These are phyloP conservation scores for Gossypium stocksii DNA, from an alignment of 345 rosid species.

Conservation along the genomic window DNA sequence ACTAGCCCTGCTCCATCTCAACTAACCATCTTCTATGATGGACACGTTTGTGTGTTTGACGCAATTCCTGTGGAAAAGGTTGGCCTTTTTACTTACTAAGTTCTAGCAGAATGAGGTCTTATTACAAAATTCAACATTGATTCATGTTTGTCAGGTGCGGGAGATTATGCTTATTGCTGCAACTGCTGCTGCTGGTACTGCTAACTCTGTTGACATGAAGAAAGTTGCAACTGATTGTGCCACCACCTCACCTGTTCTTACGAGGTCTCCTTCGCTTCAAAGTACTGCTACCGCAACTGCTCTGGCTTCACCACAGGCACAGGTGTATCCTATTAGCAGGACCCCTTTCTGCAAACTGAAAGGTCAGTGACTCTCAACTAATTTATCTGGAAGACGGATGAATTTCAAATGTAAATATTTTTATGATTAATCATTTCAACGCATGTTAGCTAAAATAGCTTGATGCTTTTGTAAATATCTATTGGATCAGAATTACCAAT, in stretches of 20 bases:
- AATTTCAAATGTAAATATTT: slow-evolving; percentile 6
- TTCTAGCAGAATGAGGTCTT: background rate
- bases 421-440: background rate
- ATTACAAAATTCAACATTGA: background rate
- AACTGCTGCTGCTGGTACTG: slow-evolving; percentile 40
- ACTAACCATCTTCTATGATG: slow-evolving; percentile 81
- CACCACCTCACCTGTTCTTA: slow-evolving; percentile 51
- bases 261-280: slow-evolving; percentile 76
- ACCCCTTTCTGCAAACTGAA: slow-evolving; percentile 60
- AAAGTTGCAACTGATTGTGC: slow-evolving; percentile 30
- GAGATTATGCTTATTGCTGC: slow-evolving; percentile 67
- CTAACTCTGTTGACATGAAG: slow-evolving; percentile 45
- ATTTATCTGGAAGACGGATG: background rate
- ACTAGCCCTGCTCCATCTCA: slow-evolving; percentile 37
- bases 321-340: slow-evolving; percentile 41
- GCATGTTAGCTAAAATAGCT: background rate
- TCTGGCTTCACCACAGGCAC: slow-evolving; percentile 50
- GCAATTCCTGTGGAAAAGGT: slow-evolving; percentile 73
- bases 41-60: slow-evolving; percentile 66
- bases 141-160: slow-evolving; percentile 39
- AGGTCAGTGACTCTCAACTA: slow-evolving; percentile 48
- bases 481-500: slow-evolving; percentile 62
- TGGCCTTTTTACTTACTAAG: background rate
- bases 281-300: slow-evolving; percentile 53
- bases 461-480: slow-evolving; percentile 15